A percentile compares a stretch with the other conserved stretches of the same genome.
phyloP scores from a whole-genome alignment of 345 rosid species.

The Limnanthes douglasii region DNA sequence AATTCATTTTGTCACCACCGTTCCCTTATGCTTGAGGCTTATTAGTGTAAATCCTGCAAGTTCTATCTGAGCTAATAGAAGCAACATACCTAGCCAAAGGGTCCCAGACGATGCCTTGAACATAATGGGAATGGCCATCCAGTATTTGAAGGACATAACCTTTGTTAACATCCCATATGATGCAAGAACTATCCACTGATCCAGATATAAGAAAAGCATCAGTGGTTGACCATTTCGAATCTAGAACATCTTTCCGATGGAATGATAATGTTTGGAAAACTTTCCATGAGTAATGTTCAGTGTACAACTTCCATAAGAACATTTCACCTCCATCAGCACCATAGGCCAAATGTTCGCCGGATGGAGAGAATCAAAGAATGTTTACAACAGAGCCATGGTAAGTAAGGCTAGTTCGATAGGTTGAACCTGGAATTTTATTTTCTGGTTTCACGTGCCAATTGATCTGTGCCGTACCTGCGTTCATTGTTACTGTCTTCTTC shows the following conservation, averaged over 20 bases:
- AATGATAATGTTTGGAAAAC: too few species aligned
- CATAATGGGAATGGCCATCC: conserved; percentile 88
- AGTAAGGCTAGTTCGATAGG: too few species aligned
- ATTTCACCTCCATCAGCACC: too few species aligned
- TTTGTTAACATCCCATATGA: conserved; percentile 89
- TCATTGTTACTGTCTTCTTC: too few species aligned
- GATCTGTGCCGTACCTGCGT: too few species aligned
- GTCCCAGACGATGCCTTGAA: conserved; percentile 99
- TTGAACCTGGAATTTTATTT: too few species aligned
- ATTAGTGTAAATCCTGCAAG: conserved; percentile 71
- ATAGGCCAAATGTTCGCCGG: too few species aligned
- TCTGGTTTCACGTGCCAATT: too few species aligned
- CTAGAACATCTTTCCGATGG: conserved; percentile 88
- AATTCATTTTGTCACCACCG: conserved; percentile 44
- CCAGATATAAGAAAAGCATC: conserved; percentile 70
- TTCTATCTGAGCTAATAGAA: conserved; percentile 90
- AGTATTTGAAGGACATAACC: conserved; percentile 85
- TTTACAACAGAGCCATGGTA: too few species aligned
- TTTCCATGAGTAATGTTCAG: too few species aligned
- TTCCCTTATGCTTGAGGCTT: conserved; percentile 58
- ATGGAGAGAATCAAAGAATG: too few species aligned
- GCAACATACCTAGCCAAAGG: conserved; percentile 73
- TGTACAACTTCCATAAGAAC: too few species aligned
- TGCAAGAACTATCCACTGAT: conserved; percentile 94
- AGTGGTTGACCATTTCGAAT: conserved; percentile 85